phyloP scores from a whole-genome alignment of 352 stramenopile species.

The Globisporangium ultimum region DNA sequence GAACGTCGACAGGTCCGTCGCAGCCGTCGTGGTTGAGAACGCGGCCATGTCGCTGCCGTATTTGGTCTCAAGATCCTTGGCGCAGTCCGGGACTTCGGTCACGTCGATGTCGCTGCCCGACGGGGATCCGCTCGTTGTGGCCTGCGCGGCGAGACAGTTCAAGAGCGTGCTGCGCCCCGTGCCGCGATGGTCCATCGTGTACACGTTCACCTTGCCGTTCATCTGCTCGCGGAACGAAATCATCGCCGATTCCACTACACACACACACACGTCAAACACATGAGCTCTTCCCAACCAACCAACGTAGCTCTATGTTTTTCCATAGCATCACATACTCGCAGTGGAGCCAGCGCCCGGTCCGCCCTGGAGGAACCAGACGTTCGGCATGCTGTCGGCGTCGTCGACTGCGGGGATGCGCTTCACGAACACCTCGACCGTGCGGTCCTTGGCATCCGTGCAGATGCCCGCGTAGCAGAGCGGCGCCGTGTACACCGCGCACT shows the following conservation, averaged over 20 bases:
- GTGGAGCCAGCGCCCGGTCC: constrained; percentile 33
- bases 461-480: constrained; percentile 21
- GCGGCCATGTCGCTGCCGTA: constrained; percentile 25
- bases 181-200: constrained; percentile 47
- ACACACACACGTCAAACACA: background rate
- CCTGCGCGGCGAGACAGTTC: constrained; percentile 26
- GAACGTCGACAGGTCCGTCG: constrained; percentile 24
- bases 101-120: constrained; percentile 13
- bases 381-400: constrained; percentile 18
- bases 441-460: constrained; percentile 11
- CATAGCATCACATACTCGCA: constrained; percentile 22
- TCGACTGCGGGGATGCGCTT: constrained; percentile 26
- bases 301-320: no score
- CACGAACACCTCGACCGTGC: constrained; percentile 22
- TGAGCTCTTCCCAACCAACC: no score
- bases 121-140: constrained; percentile 22
- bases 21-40: constrained; percentile 50
- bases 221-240: constrained; percentile 20
- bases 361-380: constrained; percentile 47
- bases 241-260: constrained; percentile 42
- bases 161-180: constrained; percentile 30
- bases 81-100: constrained; percentile 25
- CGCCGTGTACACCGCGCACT: constrained; percentile 14
- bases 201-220: constrained; percentile 30
- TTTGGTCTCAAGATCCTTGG: constrained; percentile 25